Evolutionary conservation across 176 grass and related monocot species (phyloP).

Genomic region (Triticum aestivum): DNA sequence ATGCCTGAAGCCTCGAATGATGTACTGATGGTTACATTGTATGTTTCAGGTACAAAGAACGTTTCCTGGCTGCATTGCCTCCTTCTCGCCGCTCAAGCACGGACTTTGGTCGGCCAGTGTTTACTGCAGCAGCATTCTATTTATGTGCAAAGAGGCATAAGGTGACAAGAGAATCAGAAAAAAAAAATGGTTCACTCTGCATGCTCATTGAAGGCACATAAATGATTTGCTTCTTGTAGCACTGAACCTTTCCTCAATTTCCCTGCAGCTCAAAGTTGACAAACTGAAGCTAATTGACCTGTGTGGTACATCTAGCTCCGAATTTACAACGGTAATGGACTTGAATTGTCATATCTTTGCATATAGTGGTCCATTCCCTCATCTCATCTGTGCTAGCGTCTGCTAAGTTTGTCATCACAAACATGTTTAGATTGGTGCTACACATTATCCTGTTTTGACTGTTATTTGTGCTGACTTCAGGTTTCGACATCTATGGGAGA

Average conservation of each 20-base stretch:
- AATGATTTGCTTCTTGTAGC: neutral
- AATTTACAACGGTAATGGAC: constrained; percentile 74
- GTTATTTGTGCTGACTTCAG: constrained; percentile 25
- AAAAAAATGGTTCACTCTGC: neutral
- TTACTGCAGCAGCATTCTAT: constrained; percentile 88
- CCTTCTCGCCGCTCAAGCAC: constrained; percentile 77
- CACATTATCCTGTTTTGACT: constrained; percentile 25
- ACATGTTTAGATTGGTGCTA: neutral
- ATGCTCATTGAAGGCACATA: neutral
- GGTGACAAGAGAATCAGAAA: constrained; percentile 35
- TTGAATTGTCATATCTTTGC: neutral
- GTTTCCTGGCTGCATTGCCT: constrained; percentile 75
- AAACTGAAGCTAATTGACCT: constrained; percentile 86
- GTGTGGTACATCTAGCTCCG: constrained; percentile 80
- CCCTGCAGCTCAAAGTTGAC: constrained; percentile 85
- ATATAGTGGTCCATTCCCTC: neutral
- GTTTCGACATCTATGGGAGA: constrained; percentile 95
- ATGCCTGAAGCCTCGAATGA: neutral
- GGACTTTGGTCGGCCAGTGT: constrained; percentile 79
- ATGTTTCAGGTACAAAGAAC: constrained; percentile 76
- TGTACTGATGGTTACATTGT: neutral
- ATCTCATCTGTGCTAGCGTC: neutral
- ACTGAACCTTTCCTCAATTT: constrained; percentile 24
- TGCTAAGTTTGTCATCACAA: neutral
- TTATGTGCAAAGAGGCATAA: constrained; percentile 95